phyloP scores from a whole-genome alignment of 2,329 filamentous ascomycete genomes.

The Purpureocillium lavendulum region DNA sequence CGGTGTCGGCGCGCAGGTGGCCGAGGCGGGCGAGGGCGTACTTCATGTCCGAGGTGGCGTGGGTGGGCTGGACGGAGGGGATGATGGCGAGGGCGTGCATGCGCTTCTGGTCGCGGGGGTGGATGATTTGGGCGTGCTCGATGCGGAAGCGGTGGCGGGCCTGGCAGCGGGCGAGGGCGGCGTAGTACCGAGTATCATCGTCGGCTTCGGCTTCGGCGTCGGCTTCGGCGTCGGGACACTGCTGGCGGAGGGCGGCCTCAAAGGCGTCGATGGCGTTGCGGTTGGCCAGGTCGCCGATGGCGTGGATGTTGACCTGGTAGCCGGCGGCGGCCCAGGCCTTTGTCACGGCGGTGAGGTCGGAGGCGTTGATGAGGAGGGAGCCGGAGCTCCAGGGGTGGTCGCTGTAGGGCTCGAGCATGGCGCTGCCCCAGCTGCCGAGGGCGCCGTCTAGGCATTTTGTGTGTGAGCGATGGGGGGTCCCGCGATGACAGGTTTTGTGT shows the following conservation, averaged over 20 bases:
- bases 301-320: slow-evolving; percentile 65
- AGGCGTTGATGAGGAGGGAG: slow-evolving; percentile 59
- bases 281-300: slow-evolving; percentile 63
- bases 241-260: slow-evolving; percentile 41
- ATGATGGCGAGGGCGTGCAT: slow-evolving; percentile 53
- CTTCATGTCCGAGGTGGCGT: slow-evolving; percentile 63
- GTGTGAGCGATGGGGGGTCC: background rate
- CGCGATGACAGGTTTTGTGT: too few relatives aligned
- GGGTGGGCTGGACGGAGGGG: slow-evolving; percentile 63
- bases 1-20: slow-evolving; percentile 37
- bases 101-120: slow-evolving; percentile 53
- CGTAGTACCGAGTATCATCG: slow-evolving; percentile 7
- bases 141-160: slow-evolving; percentile 51
- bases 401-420: slow-evolving; percentile 61
- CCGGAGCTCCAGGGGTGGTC: slow-evolving; percentile 55
- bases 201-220: too few relatives aligned
- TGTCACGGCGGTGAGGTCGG: slow-evolving; percentile 44
- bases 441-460: slow-evolving; percentile 57
- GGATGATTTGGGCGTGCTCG: slow-evolving; percentile 64
- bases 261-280: slow-evolving; percentile 56
- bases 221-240: slow-evolving; percentile 35
- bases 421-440: slow-evolving; percentile 63
- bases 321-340: slow-evolving; percentile 50
- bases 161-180: slow-evolving; percentile 40
- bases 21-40: slow-evolving; percentile 57